Conservation (phyloP, 495 filamentous ascomycete genomes). For the Trichocladium uniseriatum region DNA sequence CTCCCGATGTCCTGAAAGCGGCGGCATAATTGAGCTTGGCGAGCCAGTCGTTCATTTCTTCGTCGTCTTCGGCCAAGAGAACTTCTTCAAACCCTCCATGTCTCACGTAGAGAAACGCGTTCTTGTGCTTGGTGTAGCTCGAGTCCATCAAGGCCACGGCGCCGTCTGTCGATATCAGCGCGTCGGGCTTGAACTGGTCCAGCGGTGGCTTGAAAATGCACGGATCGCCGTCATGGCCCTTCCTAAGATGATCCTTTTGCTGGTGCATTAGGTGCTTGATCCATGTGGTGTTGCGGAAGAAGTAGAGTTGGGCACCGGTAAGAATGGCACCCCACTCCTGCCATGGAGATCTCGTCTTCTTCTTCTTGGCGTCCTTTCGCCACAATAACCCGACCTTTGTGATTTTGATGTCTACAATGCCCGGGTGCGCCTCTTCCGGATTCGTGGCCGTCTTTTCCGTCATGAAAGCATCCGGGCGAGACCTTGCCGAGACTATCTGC, state of each 20-base stretch:
- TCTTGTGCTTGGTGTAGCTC: constrained; percentile 90
- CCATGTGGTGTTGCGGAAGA: constrained; percentile 90
- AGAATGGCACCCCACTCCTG: constrained; percentile 97
- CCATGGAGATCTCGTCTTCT: constrained; percentile 91
- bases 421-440: constrained; percentile 78
- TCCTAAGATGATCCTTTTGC: constrained; percentile 66
- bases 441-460: constrained; percentile 72
- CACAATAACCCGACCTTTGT: constrained; percentile 93
- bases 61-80: constrained; percentile 78
- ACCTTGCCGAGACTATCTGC: constrained; percentile 88
- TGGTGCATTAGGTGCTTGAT: constrained; percentile 85
- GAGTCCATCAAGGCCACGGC: constrained; percentile 81
- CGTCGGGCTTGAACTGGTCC: constrained; percentile 85
- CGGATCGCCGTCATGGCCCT: constrained; percentile 54
- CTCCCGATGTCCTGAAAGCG: constrained; percentile 84
- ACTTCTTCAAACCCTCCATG: constrained; percentile 84
- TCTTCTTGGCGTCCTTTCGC: constrained; percentile 92
- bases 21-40: constrained; percentile 94
- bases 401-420: constrained; percentile 93
- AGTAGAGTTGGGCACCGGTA: constrained; percentile 89
- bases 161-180: constrained; percentile 81
- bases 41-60: constrained; percentile 95
- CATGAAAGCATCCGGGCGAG: constrained; percentile 91
- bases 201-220: constrained; percentile 85
- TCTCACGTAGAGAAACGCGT: constrained; percentile 86